phyloP scores from a whole-genome alignment of 768 basidiomycete species.

The Suillus americanus region DNA sequence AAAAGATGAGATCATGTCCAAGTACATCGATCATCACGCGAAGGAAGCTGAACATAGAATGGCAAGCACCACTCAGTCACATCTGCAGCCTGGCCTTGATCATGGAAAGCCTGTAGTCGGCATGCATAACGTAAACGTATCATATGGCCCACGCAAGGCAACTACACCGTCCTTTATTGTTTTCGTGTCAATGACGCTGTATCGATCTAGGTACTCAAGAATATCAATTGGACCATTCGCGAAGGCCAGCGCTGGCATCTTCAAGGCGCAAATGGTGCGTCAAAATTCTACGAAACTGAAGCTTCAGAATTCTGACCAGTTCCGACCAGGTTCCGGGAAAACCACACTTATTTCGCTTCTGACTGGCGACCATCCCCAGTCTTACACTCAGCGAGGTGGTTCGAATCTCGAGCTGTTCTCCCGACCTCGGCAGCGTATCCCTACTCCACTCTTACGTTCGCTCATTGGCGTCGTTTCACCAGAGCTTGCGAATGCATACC shows the following conservation, averaged over 20 bases:
- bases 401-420: constrained; percentile 57
- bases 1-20: constrained; percentile 44
- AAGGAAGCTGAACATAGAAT: not conserved
- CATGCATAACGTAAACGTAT: constrained; percentile 65
- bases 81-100: not conserved
- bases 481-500: constrained; percentile 90
- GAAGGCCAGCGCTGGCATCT: constrained; percentile 90
- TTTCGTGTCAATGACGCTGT: not conserved
- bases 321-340: constrained; percentile 79
- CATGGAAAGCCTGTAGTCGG: constrained; percentile 50
- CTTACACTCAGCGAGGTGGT: constrained; percentile 65
- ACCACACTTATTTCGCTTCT: constrained; percentile 89
- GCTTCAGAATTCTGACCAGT: not conserved
- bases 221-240: constrained; percentile 80
- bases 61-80: not conserved
- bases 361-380: constrained; percentile 94
- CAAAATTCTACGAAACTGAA: not conserved
- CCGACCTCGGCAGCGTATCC: constrained; percentile 57
- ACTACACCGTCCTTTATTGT: constrained; percentile 5
- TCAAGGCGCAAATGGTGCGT: constrained; percentile 79
- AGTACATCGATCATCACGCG: constrained; percentile 14
- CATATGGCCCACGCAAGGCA: constrained; percentile 67
- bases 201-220: constrained; percentile 59
- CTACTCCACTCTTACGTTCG: constrained; percentile 66
- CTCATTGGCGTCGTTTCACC: constrained; percentile 83